Conservation (phyloP, 441 rosid species). For the Adansonia grandidieri region DNA sequence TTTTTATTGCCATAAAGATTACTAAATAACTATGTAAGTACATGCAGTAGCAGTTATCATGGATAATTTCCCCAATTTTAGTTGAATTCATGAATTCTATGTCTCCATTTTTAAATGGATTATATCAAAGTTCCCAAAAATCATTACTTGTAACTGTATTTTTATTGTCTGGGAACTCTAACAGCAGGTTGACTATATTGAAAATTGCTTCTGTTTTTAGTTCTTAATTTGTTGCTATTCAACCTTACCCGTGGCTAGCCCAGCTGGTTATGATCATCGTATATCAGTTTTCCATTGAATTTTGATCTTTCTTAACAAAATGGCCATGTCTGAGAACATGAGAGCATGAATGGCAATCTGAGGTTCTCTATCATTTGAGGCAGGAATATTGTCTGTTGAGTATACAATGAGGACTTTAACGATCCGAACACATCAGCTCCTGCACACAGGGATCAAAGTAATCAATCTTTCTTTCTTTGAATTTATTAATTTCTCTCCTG, state of each 20-base stretch:
- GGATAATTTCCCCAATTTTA: neutral
- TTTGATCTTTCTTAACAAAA: neutral
- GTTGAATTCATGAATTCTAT: neutral
- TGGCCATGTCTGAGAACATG: neutral
- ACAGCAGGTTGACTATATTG: neutral
- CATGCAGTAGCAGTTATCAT: neutral
- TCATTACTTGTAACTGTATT: neutral
- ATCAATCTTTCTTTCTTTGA: conserved; percentile 16
- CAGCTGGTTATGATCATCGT: too few species aligned
- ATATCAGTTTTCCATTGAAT: neutral
- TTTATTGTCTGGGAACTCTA: neutral
- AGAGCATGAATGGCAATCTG: too few species aligned
- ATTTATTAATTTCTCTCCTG: neutral
- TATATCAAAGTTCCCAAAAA: neutral
- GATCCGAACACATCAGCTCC: neutral
- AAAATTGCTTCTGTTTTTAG: too few species aligned
- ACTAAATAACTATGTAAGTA: neutral
- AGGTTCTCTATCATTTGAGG: neutral
- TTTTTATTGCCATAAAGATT: neutral
- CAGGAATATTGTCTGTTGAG: conserved; percentile 19
- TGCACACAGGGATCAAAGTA: conserved; percentile 45
- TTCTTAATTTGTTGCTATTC: too few species aligned
- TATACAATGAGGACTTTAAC: neutral
- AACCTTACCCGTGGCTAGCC: too few species aligned
- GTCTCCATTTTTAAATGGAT: neutral